Evolutionary conservation across 2,329 filamentous ascomycete species (phyloP).

Genomic region (Pezicula neosporulosa): DNA sequence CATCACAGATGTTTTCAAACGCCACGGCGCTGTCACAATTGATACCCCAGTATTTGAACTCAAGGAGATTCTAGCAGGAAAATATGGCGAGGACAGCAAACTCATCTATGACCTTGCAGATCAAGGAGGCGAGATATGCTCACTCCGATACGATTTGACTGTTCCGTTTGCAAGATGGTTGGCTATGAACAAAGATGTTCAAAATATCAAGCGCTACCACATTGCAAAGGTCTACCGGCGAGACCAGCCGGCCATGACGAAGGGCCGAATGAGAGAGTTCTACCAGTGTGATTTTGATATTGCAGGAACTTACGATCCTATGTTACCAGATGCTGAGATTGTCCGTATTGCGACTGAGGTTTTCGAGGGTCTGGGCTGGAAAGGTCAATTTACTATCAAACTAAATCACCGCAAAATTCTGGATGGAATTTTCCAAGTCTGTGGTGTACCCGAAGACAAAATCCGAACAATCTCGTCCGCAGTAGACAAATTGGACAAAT

Average conservation of each 20-base stretch:
- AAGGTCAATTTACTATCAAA: slow-evolving; percentile 70
- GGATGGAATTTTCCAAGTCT: slow-evolving; percentile 88
- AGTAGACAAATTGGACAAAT: slow-evolving; percentile 94
- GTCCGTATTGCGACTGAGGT: slow-evolving; percentile 81
- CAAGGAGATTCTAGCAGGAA: slow-evolving; percentile 80
- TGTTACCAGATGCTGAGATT: slow-evolving; percentile 91
- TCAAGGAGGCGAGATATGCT: slow-evolving; percentile 82
- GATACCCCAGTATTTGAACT: slow-evolving; percentile 85
- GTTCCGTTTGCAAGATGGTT: slow-evolving; percentile 91
- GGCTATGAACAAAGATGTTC: slow-evolving; percentile 77
- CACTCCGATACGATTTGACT: slow-evolving; percentile 81
- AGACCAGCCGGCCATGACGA: slow-evolving; percentile 82
- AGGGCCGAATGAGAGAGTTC: slow-evolving; percentile 92
- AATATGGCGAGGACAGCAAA: slow-evolving; percentile 90
- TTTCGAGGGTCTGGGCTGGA: slow-evolving; percentile 76
- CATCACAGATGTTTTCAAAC: slow-evolving; percentile 78
- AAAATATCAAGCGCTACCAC: slow-evolving; percentile 89
- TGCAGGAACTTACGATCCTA: slow-evolving; percentile 80
- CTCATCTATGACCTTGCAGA: slow-evolving; percentile 89
- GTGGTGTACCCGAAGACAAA: slow-evolving; percentile 83
- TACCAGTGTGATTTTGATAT: slow-evolving; percentile 98
- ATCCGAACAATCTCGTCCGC: slow-evolving; percentile 87
- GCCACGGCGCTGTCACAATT: slow-evolving; percentile 75
- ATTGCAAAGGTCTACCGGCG: slow-evolving; percentile 88
- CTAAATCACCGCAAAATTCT: slow-evolving; percentile 94